phyloP scores from a whole-genome alignment of 495 filamentous ascomycete species.

The Tuber microsphaerosporum region DNA sequence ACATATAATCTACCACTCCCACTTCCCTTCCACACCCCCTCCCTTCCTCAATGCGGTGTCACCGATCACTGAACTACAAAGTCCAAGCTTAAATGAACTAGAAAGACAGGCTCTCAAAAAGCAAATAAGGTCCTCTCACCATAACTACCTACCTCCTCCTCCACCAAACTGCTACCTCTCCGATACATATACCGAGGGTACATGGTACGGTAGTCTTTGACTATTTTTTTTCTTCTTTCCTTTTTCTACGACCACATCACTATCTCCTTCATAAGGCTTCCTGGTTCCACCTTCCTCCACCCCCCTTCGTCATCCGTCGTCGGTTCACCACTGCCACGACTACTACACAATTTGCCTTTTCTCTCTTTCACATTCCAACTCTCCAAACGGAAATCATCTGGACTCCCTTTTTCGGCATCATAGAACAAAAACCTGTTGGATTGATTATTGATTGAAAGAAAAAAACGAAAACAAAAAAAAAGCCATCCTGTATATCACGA shows the following conservation, averaged over 20 bases:
- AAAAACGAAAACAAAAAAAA: constrained; percentile 1
- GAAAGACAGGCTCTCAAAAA: constrained; percentile 8
- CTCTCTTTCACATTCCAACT: constrained; percentile 19
- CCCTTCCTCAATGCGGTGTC: constrained; percentile 29
- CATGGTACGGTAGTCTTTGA: constrained; percentile 21
- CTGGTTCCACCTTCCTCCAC: constrained; percentile 1
- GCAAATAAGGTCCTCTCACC: background rate
- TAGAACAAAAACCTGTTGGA: background rate
- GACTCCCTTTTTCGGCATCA: constrained; percentile 29
- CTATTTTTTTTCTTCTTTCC: constrained; percentile 8
- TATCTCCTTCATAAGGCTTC: constrained; percentile 14
- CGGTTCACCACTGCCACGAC: background rate
- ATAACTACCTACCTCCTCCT: constrained; percentile 5
- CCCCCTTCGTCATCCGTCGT: background rate
- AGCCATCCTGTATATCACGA: constrained; percentile 29
- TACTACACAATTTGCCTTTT: constrained; percentile 17
- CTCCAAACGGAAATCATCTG: constrained; percentile 16
- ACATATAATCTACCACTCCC: constrained; percentile 23
- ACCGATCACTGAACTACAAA: constrained; percentile 22
- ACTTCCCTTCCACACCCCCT: constrained; percentile 9
- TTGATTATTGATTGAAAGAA: constrained; percentile 7
- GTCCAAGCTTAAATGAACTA: constrained; percentile 38
- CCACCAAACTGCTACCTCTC: constrained; percentile 20
- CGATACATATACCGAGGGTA: constrained; percentile 10
- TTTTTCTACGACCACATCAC: constrained; percentile 34